Percentiles rank a stretch among this genome's conserved stretches.
Evolutionary conservation across 2,329 filamentous ascomycete species (phyloP).

Genomic region (Hansfordia pulvinata): DNA sequence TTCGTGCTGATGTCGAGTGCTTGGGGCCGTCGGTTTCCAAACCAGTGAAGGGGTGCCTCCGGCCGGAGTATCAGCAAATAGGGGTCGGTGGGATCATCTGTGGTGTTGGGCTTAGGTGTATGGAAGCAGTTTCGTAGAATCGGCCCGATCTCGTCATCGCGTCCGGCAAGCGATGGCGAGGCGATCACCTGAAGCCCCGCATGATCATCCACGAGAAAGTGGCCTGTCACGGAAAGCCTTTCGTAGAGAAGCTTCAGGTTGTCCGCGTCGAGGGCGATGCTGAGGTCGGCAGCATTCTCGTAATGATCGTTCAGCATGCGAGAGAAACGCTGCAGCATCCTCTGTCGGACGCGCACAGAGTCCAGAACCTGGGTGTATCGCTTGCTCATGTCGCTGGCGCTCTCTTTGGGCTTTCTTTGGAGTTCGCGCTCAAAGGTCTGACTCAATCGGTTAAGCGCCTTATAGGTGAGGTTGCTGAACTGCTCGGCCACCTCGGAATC

Average conservation of each 20-base stretch:
- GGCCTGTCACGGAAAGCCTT: constrained; percentile 65
- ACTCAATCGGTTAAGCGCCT: constrained; percentile 78
- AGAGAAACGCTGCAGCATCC: constrained; percentile 93
- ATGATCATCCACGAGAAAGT: constrained; percentile 75
- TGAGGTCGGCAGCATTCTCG: constrained; percentile 93
- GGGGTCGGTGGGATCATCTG: constrained; percentile 64
- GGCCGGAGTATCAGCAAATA: constrained; percentile 80
- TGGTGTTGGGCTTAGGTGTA: constrained; percentile 35
- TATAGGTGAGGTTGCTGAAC: constrained; percentile 87
- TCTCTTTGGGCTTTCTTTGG: constrained; percentile 72
- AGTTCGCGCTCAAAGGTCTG: constrained; percentile 87
- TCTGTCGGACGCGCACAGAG: constrained; percentile 87
- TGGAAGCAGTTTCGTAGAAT: constrained; percentile 61
- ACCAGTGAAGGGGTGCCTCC: constrained; percentile 68
- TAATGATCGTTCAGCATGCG: constrained; percentile 84
- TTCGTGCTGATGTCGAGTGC: constrained; percentile 64
- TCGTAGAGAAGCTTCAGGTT: constrained; percentile 67
- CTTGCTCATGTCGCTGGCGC: constrained; percentile 82
- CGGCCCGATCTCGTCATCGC: constrained; percentile 69
- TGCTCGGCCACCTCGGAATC: constrained; percentile 97
- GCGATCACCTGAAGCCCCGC: constrained; percentile 75
- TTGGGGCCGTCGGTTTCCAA: constrained; percentile 60
- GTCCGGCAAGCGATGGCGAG: constrained; percentile 62
- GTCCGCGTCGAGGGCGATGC: constrained; percentile 57
- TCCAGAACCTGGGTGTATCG: constrained; percentile 92